A percentile compares a stretch with the other conserved stretches of the same genome.
Evolutionary conservation across 164 flowering plant genomes (phyloP).

Genomic region (Vitis riparia): DNA sequence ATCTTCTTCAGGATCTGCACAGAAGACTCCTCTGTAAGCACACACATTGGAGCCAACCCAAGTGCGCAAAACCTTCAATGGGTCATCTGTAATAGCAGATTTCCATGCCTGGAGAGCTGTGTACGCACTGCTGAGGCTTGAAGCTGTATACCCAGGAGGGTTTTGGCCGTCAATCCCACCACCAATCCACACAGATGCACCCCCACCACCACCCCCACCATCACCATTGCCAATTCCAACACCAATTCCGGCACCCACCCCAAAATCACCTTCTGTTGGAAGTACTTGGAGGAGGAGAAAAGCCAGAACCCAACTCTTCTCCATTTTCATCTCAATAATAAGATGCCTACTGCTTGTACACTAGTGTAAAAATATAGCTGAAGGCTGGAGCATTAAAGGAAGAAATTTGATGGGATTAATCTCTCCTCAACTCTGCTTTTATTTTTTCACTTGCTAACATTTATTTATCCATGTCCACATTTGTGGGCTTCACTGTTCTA

Average conservation of each 20-base stretch:
- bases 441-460: no score
- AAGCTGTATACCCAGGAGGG: constrained; percentile 29
- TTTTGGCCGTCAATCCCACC: constrained; percentile 30
- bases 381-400: no score
- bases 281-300: constrained; percentile 25
- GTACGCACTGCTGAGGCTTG: constrained; percentile 47
- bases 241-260: constrained; percentile 36
- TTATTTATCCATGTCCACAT: no score
- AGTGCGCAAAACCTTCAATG: constrained; percentile 42
- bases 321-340: constrained; percentile 20
- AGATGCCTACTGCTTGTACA: no score
- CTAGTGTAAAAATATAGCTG: no score
- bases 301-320: constrained; percentile 16
- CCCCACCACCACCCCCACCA: constrained; percentile 36
- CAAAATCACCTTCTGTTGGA: constrained; percentile 30
- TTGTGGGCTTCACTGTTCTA: no score
- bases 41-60: constrained; percentile 92
- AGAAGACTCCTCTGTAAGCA: constrained; percentile 80
- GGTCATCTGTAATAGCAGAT: constrained; percentile 79
- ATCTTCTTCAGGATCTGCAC: constrained; percentile 34
- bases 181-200: constrained; percentile 57
- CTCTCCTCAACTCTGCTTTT: no score
- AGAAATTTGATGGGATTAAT: not conserved
- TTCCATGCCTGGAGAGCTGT: constrained; percentile 93
- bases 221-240: constrained; percentile 21